A percentile compares a stretch with the other conserved stretches of the same genome.
Evolutionary conservation across 345 rosid genomes (phyloP).

Genomic region (Murraya paniculata): DNA sequence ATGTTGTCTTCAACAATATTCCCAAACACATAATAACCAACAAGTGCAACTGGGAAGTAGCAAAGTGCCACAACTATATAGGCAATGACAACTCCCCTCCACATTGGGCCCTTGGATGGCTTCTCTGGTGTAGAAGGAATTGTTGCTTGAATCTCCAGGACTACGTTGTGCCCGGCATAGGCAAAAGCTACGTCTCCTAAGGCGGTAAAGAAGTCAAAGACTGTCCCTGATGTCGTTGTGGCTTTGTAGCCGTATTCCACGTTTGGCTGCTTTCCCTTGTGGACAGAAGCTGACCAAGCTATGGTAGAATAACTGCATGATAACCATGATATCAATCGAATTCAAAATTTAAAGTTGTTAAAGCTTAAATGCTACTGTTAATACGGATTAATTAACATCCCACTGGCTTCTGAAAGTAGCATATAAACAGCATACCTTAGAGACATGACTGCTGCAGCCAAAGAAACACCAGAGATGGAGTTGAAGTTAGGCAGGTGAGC

Average conservation of each 20-base stretch:
- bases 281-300: constrained; percentile 64
- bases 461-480: constrained; percentile 71
- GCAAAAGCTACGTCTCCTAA: constrained; percentile 86
- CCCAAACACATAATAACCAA: constrained; percentile 65
- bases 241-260: constrained; percentile 56
- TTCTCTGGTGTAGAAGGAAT: constrained; percentile 83
- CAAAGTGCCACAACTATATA: constrained; percentile 70
- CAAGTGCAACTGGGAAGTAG: constrained; percentile 77
- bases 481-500: constrained; percentile 84
- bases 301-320: constrained; percentile 71
- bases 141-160: constrained; percentile 85
- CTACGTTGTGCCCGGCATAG: constrained; percentile 83
- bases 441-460: constrained; percentile 83
- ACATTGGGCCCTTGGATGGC: constrained; percentile 87
- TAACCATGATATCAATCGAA: background rate
- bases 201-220: constrained; percentile 64
- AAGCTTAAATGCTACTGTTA: background rate
- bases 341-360: background rate
- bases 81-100: constrained; percentile 75
- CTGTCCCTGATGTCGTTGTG: constrained; percentile 38
- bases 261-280: constrained; percentile 49
- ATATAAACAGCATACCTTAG: constrained; percentile 38
- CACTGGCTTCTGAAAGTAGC: background rate
- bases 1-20: constrained; percentile 61
- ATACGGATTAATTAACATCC: too few relatives aligned